These are phyloP conservation scores for Suhomyces bolitotheri DNA, from an alignment of 1,139 yeast genomes.

Conservation along the genomic window DNA sequence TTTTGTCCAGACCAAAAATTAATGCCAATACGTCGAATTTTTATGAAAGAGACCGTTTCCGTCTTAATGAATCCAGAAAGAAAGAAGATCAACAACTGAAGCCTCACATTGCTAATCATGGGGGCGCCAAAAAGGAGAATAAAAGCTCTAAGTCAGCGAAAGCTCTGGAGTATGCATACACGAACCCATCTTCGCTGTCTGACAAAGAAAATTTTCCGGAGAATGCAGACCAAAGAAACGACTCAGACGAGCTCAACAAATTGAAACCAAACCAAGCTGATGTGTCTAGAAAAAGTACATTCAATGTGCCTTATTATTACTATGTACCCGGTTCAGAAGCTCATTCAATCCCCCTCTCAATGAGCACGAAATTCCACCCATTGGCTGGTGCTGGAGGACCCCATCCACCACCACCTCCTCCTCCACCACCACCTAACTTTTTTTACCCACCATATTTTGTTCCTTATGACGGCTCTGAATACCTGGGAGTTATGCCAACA, in stretches of 20 bases:
- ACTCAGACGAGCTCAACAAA: not conserved
- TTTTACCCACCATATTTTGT: constrained; percentile 11
- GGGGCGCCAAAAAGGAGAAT: not conserved
- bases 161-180: not conserved
- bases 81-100: not conserved
- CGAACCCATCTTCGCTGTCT: constrained; percentile 1
- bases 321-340: constrained; percentile 12
- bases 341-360: constrained; percentile 4
- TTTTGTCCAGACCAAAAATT: constrained; percentile 7
- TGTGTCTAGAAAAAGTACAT: constrained; percentile 2
- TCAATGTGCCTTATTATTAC: constrained; percentile 10
- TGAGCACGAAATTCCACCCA: constrained; percentile 7
- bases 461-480: constrained; percentile 13
- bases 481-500: constrained; percentile 6
- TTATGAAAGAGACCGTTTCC: constrained; percentile 7
- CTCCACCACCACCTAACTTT: constrained; percentile 10
- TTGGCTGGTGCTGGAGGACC: constrained; percentile 6
- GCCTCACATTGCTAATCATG: not conserved
- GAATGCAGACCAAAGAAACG: not conserved
- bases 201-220: constrained; percentile 3
- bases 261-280: not conserved
- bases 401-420: constrained; percentile 9
- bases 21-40: constrained; percentile 18
- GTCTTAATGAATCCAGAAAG: constrained; percentile 2
- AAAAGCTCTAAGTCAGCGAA: not conserved